A percentile compares a stretch with the other conserved stretches of the same genome.
phyloP scores from a whole-genome alignment of 805 yeast species.

The Ogataea henricii region DNA sequence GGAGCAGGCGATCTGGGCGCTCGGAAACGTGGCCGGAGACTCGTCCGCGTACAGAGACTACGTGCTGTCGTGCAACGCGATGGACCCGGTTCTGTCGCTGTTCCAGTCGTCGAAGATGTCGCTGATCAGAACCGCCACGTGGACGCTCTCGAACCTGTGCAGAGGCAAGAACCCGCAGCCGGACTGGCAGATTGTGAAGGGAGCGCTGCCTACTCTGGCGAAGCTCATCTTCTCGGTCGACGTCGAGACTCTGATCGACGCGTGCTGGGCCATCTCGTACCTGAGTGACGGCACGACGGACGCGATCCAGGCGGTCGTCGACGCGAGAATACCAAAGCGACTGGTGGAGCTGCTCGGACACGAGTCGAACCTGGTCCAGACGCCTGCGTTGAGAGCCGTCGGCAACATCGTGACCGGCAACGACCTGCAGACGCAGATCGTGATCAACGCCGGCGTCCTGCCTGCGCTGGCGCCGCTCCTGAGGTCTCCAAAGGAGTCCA shows the following conservation, averaged over 20 bases:
- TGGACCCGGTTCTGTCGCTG: constrained; percentile 80
- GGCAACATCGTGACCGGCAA: constrained; percentile 98
- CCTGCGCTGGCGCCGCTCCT: constrained; percentile 81
- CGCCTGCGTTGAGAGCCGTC: constrained; percentile 95
- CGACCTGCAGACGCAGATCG: constrained; percentile 92
- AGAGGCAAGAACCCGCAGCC: constrained; percentile 97
- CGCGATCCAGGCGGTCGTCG: constrained; percentile 95
- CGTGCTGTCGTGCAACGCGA: constrained; percentile 81
- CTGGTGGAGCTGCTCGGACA: constrained; percentile 88
- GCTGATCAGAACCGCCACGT: constrained; percentile 93
- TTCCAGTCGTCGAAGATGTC: constrained; percentile 83
- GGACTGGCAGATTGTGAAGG: constrained; percentile 84
- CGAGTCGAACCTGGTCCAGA: constrained; percentile 83
- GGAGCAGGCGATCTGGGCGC: constrained; percentile 99
- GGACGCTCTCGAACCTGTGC: constrained; percentile 96
- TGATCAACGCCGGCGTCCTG: constrained; percentile 89
- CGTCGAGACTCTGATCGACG: constrained; percentile 91
- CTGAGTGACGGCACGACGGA: constrained; percentile 89
- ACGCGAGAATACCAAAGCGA: constrained; percentile 92
- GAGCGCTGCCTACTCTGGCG: constrained; percentile 88
- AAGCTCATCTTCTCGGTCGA: constrained; percentile 88
- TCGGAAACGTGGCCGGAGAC: constrained; percentile 99
- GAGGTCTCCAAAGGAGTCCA: constrained; percentile 83
- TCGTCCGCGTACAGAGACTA: constrained; percentile 87
- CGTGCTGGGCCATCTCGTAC: constrained; percentile 98